Base-by-base conservation (phyloP, 2,329 filamentous ascomycete species). In the Colletotrichum limetticola region DNA sequence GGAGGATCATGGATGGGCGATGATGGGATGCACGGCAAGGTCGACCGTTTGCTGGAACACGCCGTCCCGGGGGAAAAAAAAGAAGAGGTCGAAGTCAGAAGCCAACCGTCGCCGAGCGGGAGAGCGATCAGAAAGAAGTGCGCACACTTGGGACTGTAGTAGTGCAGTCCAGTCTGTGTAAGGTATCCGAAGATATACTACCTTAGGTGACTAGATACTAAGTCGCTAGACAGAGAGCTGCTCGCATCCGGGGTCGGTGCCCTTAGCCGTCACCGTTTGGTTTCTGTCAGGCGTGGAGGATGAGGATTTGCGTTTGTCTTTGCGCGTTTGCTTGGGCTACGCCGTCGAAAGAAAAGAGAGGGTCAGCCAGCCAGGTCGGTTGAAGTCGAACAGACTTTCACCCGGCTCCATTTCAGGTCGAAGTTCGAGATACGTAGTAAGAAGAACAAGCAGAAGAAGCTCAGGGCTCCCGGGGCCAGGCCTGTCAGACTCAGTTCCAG, bases 1-100 rank as follows among this genome's bases (percentile, higher is more conserved):
- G 61, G 52, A 49, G 42, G 35, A 52, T 32, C 35, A 52, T 49
- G 24, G 37, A 61, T 61, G 35, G 35, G 60, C 26, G 60, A 52
- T 52, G 37, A 66, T 66, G 64, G 55, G 32, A 58, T 30, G 55
- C 28, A 42, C 42, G 42, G 37, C 14, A 37, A 52, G 32, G 35
- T 66, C 53, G 64, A 58, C 60, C 71, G 71, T 71, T 71, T 71
- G 67, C 52, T 73, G 71, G 71, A 73, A 71, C 67, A 71, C 71
- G 61, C 71, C 71, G 71, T 46, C 61, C 37, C 58, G 42, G 26
- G 1, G 1, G 4, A 26, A 26, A 4, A 26, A 37, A 66, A 56
- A 8, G 32, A 68, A 30, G 60, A 64, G 61, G 30, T 55, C 19
- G 46, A 64, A 30, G 30, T n/a, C 35, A 30, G 53, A 28, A 66